Conservation (phyloP, 345 rosid species). For the Euphorbia peplus region DNA sequence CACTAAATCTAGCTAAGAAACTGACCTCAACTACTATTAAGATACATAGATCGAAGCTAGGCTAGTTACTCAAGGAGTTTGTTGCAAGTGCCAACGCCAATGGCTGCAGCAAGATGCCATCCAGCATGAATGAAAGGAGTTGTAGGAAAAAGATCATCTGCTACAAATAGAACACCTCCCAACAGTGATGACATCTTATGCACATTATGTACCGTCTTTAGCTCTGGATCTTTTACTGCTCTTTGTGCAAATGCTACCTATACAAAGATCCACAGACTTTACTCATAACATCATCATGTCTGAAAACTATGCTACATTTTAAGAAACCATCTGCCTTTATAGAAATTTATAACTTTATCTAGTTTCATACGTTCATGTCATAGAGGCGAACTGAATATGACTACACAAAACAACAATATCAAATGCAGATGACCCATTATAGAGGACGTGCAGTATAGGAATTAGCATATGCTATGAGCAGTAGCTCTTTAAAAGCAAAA, state of each 20-base stretch:
- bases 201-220: constrained; percentile 63
- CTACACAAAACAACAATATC: not conserved
- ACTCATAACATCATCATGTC: not conserved
- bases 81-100: constrained; percentile 86
- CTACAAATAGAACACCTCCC: constrained; percentile 82
- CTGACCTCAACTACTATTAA: not conserved
- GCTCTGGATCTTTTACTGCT: constrained; percentile 71
- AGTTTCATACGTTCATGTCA: not conserved
- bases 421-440: not conserved
- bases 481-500: not conserved
- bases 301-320: not conserved
- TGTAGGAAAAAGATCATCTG: constrained; percentile 71
- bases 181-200: constrained; percentile 85
- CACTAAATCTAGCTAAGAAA: not conserved
- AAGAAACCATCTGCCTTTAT: no score
- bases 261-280: not conserved
- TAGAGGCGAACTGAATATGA: not conserved
- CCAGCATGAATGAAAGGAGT: constrained; percentile 91
- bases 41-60: not conserved
- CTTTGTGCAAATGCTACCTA: constrained; percentile 86
- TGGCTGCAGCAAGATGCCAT: constrained; percentile 98
- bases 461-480: not conserved
- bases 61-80: constrained; percentile 70
- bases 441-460: not conserved
- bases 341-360: not conserved